Evolutionary conservation across 169 alveolate genomes (phyloP), one percentile per base, ranked within the genome.

Genomic region (Cryptosporidium baileyi): DNA sequence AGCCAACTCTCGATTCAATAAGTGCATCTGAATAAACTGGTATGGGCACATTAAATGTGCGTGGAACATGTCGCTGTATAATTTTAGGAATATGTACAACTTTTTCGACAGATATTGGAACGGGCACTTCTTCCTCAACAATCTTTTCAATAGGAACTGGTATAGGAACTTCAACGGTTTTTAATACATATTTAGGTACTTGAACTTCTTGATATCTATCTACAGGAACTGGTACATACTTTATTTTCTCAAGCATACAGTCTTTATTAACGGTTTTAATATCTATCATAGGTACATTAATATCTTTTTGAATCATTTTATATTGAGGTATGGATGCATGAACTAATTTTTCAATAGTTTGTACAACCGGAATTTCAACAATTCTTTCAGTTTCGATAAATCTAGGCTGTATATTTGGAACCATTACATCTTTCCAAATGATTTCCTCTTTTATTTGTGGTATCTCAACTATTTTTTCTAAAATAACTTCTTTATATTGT

Each of bases 51-150:
- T 74, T 74, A 38, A 74, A 51, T 54, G 85, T 51, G 9, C 85
- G 85, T 8, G 85, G 85, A 13, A 74, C 85, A 59, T 74, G 85
- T n/a, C 85, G 49, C 36, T 74, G 85, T 38, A 74, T 74, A n/a
- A 74, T 74, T 74, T 57, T 74, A 32, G 85, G 85, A 3, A 74
- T 67, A 57, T 74, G 85, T 5, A 74, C 85, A 30, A 74, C 85
- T 19, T 74, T 74, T 51, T 74, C 85, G 22, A 74, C 85, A 13
- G 67, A 51, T 54, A 74, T 74, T 6, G 85, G 85, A 13, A 74
- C 85, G 3, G 85, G 65, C 0, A 74, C 85, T 59, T 74, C 85
- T 57, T 74, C 85, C 34, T 74, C 85, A 38, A 74, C 57, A 17
- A 74, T 74, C 24, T 74, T 74, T 74, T 74, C 85, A 54, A 74